Base-by-base conservation (phyloP, 805 yeast genomes). In the Candida khao-thaluensis region DNA sequence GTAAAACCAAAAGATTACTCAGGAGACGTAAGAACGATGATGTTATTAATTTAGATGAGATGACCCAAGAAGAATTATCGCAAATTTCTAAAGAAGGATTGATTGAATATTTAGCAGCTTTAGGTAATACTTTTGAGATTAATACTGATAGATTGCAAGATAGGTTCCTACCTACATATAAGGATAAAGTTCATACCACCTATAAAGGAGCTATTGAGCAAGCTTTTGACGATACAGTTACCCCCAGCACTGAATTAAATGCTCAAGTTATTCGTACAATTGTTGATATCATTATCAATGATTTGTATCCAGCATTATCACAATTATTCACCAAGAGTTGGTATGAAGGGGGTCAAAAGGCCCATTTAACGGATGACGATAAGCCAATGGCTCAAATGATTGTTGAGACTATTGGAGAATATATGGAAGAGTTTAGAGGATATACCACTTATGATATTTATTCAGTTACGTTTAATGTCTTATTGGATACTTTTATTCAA, bases 111-210 rank as follows among this genome's bases (percentile, higher is more conserved):
- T 62, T 85, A 37, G 76, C 85, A 11, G 95, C 95, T 0, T 71
- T 86, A 12, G 91, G 90, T 2, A 88, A 88, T 60, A 93, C 90
- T 49, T 95, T 85, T 60, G 93, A 85, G 46, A 83, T 85, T 17
- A 80, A 85, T 41, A 73, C 83, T 5, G 77, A 77, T 35, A 73
- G 82, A 42, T 74, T 82, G 50, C 76, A 78, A 16, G 78, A 76
- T n/a, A 69, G 79, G 52, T 84, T 87, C 30, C 72, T 82, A 27
- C 81, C 80, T 29, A 75, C 71, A 41, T 84, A 85, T 60, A 70
- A 73, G 38, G 71, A 72, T 12, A 73, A 76, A 38, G 85, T 88
- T 29, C 76, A 74, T 15, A 59, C 74, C 2, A 53, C 47, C 23
- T 66, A 64, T 49, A 72, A 68, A 37, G 48, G 44, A 2, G 45